Evolutionary conservation across 805 yeast species (phyloP).

Genomic region (Metschnikowia arizonensis): DNA sequence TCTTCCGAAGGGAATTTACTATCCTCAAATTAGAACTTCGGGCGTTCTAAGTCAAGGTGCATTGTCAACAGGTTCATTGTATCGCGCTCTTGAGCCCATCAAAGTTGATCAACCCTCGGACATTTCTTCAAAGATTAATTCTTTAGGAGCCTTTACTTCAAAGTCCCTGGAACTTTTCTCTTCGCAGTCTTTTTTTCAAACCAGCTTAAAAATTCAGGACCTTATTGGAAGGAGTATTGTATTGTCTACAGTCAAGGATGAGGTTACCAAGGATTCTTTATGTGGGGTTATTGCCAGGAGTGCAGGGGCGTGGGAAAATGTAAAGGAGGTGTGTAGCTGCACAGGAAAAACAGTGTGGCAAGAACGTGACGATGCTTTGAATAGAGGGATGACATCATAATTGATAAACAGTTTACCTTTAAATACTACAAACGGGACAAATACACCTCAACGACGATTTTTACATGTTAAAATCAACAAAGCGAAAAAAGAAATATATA

Average conservation of each 20-base stretch:
- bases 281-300: constrained; percentile 92
- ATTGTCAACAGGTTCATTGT: constrained; percentile 53
- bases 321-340: constrained; percentile 88
- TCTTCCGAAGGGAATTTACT: constrained; percentile 58
- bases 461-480: not conserved
- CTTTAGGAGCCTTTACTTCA: constrained; percentile 32
- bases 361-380: constrained; percentile 74
- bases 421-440: not conserved
- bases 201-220: constrained; percentile 48
- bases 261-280: constrained; percentile 43
- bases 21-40: constrained; percentile 60
- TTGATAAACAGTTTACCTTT: not conserved
- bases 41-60: constrained; percentile 81
- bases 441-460: not conserved
- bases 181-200: constrained; percentile 38
- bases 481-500: no score
- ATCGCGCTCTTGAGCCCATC: constrained; percentile 44
- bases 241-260: constrained; percentile 39
- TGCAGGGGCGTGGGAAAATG: constrained; percentile 97
- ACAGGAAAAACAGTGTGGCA: constrained; percentile 96
- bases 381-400: constrained; percentile 46
- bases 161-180: constrained; percentile 16
- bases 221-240: constrained; percentile 69
- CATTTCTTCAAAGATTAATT: constrained; percentile 26
- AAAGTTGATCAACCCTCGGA: constrained; percentile 26